These are phyloP conservation scores for Boletus vermiculosoides DNA, from an alignment of 768 basidiomycete species.

Conservation along the genomic window DNA sequence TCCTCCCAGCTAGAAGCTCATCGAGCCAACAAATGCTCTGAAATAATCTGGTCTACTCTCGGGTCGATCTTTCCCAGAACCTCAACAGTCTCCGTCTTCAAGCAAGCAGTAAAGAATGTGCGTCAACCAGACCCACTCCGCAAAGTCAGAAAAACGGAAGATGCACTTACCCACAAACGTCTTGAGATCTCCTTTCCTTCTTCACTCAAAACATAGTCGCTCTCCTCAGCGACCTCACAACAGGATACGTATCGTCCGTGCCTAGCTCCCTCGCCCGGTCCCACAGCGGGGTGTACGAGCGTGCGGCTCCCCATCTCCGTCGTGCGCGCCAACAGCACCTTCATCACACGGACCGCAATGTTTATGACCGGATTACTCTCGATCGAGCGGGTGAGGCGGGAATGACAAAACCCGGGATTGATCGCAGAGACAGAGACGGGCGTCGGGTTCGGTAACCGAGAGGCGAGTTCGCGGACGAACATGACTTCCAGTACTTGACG, in stretches of 20 bases:
- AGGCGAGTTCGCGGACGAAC: slow-evolving; percentile 36
- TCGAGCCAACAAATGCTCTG: slow-evolving; percentile 21
- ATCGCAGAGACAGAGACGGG: slow-evolving; percentile 32
- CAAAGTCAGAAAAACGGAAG: background rate
- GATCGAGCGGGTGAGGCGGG: slow-evolving; percentile 26
- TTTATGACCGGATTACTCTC: slow-evolving; percentile 7
- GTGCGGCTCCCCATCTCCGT: slow-evolving; percentile 38
- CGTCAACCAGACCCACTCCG: slow-evolving; percentile 1
- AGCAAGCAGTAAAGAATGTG: background rate
- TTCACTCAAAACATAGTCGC: slow-evolving; percentile 32
- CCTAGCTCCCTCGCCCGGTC: slow-evolving; percentile 19
- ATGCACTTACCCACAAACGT: slow-evolving; percentile 34
- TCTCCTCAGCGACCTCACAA: slow-evolving; percentile 30
- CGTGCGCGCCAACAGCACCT: slow-evolving; percentile 28
- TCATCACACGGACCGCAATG: slow-evolving; percentile 2
- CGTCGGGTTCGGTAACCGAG: slow-evolving; percentile 27
- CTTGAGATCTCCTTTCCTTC: slow-evolving; percentile 32
- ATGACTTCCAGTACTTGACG: slow-evolving; percentile 34
- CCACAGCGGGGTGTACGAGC: slow-evolving; percentile 34
- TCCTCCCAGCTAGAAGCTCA: slow-evolving; percentile 1
- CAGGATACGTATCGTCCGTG: slow-evolving; percentile 33
- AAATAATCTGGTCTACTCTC: slow-evolving; percentile 28
- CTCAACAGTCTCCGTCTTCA: slow-evolving; percentile 30
- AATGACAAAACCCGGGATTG: slow-evolving; percentile 38
- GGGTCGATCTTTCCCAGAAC: slow-evolving; percentile 27